Evolutionary conservation across 805 yeast species (phyloP), one percentile per base, ranked within the genome.

Genomic region (Hanseniaspora opuntiae): DNA sequence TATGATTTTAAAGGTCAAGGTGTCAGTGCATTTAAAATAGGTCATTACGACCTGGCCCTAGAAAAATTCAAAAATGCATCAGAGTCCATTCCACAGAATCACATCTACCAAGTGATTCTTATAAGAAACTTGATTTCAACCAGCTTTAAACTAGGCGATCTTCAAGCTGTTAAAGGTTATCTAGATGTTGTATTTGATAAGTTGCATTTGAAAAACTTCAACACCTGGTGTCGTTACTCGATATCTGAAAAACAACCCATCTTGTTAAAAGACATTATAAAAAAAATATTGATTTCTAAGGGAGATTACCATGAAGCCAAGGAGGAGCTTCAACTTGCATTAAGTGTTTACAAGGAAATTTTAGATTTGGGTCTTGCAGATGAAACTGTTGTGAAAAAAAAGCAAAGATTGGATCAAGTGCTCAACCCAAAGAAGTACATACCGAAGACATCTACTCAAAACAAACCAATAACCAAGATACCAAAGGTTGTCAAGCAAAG

Each of bases 291-390:
- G 47, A 68, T 76, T 2, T 78, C 83, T 56, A 77, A 78, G 57
- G 97, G 96, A 0, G 97, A 93, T 62, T 82, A 90, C 2, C 72
- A 81, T 40, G 99, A 93, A 66, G 79, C 79, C 65, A 61, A 80
- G 52, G 99, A 93, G 61, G 76, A 75, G 58, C 86, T 74, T 65
- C 63, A 72, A 53, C 81, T 75, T 7, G 82, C 97, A 0, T 70
- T 85, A 25, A 71, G 66, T 0, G 63, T 76, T 6, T 90, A 87
- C 71, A 75, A 74, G 55, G 65, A 70, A 35, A 71, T 89, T 49
- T 73, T 93, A 17, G 76, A 78, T 54, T 76, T 79, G 56, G 95
- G 95, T 0, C 77, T 76, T 24, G 75, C 81, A 2, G 76, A 79
- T 33, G 78, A 80, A 55, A 71, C 76, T 32, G 72, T 79, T 0